Evolutionary conservation across 345 rosid species (phyloP).

Genomic region (Euclidium syriacum): DNA sequence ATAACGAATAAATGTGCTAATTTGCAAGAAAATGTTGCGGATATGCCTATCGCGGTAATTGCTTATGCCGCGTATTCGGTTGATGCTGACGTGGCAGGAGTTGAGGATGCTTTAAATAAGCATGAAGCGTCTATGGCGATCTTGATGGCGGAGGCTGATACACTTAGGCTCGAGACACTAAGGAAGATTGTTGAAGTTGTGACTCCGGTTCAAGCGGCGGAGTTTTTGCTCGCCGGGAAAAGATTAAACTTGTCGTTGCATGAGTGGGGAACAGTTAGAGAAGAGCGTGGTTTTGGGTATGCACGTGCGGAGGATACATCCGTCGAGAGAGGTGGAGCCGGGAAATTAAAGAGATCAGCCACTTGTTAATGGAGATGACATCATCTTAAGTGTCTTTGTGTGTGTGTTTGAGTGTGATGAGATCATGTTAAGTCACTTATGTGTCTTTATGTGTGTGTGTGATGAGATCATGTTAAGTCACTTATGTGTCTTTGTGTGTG

Average conservation of each 20-base stretch:
- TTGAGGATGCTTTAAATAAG: conserved; percentile 23
- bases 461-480: no score
- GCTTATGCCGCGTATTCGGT: conserved; percentile 6
- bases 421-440: no score
- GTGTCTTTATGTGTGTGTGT: no score
- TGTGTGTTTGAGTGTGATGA: no score
- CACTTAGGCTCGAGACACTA: conserved; percentile 33
- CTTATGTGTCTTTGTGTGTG: no score
- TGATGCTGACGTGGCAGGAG: background rate
- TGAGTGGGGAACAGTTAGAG: conserved; percentile 40
- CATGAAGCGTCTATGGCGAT: conserved; percentile 23
- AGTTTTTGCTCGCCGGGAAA: conserved; percentile 35
- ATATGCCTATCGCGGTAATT: conserved; percentile 30
- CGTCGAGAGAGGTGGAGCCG: background rate
- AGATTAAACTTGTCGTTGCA: conserved; percentile 39
- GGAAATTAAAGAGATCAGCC: conserved; percentile 3
- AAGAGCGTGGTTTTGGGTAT: conserved; percentile 20
- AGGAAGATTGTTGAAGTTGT: conserved; percentile 27
- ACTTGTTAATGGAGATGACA: no score
- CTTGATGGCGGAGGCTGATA: conserved; percentile 35
- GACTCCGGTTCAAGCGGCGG: conserved; percentile 41
- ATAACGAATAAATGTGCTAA: conserved; percentile 22
- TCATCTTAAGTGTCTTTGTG: no score
- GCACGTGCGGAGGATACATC: background rate
- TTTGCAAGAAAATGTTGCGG: conserved; percentile 44